Conservation (phyloP, 1,284 basidiomycete genomes). For the Naganishia liquefaciens region DNA sequence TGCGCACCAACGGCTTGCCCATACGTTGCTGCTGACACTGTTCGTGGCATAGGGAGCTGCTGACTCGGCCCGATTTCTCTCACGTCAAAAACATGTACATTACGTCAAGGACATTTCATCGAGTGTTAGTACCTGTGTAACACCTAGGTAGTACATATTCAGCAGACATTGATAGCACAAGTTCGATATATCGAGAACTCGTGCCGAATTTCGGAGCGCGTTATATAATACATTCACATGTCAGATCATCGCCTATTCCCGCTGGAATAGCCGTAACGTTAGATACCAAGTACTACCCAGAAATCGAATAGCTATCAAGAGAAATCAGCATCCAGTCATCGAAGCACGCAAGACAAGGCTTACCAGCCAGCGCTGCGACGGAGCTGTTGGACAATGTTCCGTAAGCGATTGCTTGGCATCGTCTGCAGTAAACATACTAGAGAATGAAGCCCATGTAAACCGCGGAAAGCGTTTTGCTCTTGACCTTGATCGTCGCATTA, state of each 20-base stretch:
- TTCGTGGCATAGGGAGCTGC: conserved; percentile 5
- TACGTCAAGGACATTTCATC: not conserved
- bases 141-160: not conserved
- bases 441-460: conserved; percentile 52
- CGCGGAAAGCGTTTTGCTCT: conserved; percentile 42
- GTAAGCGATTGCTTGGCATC: conserved; percentile 4
- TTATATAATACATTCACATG: conserved; percentile 4
- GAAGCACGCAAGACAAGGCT: conserved; percentile 50
- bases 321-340: conserved; percentile 1
- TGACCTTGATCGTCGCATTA: conserved; percentile 41
- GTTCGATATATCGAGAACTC: not conserved
- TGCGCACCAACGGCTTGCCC: not conserved
- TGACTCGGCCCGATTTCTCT: not conserved
- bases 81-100: no score
- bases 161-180: not conserved
- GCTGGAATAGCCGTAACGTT: conserved; percentile 75
- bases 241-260: conserved; percentile 61
- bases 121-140: not conserved
- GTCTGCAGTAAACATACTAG: conserved; percentile 39
- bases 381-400: conserved; percentile 59
- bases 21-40: not conserved
- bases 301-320: conserved; percentile 70
- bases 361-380: conserved; percentile 79
- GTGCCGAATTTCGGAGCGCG: not conserved
- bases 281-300: conserved; percentile 75